Evolutionary conservation across 768 basidiomycete species (phyloP).

Genomic region (Phylloporus arenicola): DNA sequence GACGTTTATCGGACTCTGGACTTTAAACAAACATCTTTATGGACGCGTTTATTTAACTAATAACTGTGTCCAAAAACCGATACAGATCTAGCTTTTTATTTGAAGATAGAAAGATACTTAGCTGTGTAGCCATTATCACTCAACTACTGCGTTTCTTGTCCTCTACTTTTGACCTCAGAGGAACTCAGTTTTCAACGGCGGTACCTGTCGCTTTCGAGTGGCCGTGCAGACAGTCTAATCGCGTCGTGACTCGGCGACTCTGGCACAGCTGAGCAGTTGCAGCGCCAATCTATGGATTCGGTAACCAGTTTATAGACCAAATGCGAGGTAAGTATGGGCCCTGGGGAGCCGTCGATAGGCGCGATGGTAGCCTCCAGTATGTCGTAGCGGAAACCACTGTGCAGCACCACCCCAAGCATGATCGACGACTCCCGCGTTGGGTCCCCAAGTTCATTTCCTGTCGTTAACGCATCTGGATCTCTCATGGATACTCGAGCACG

Average conservation of each 20-base stretch:
- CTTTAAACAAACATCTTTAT: background rate
- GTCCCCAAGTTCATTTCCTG: too few relatives aligned
- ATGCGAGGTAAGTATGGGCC: too few relatives aligned
- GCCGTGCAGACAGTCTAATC: background rate
- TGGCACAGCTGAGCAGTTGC: background rate
- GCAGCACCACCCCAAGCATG: too few relatives aligned
- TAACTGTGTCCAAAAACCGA: background rate
- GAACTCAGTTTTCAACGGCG: background rate
- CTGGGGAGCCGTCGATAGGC: too few relatives aligned
- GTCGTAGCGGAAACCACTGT: too few relatives aligned
- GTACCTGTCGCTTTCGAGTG: background rate
- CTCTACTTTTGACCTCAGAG: background rate
- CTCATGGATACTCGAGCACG: too few relatives aligned
- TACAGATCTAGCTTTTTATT: background rate
- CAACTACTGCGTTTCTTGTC: background rate
- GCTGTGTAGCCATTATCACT: background rate
- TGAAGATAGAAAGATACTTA: background rate
- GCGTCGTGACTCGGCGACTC: too few relatives aligned
- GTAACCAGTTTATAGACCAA: background rate
- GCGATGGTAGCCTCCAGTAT: too few relatives aligned
- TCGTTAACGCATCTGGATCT: too few relatives aligned
- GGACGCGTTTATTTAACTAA: background rate
- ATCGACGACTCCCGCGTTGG: too few relatives aligned
- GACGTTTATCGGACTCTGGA: background rate
- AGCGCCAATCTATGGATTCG: background rate